These are phyloP conservation scores for Backusella liffmaniae DNA, from an alignment of 192 early-diverging fungal genomes.

Conservation along the genomic window DNA sequence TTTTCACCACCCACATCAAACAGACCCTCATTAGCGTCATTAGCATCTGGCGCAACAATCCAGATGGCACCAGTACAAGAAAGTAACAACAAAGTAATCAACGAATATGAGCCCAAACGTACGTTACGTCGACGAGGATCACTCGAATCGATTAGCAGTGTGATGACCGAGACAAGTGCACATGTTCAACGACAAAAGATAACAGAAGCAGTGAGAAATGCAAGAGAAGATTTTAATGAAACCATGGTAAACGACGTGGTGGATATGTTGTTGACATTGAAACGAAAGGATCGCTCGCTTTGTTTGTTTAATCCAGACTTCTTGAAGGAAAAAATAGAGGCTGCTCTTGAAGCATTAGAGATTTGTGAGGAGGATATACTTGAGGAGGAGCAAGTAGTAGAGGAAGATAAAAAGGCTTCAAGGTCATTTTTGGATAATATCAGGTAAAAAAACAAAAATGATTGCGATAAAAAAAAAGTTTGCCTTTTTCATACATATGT, in stretches of 20 bases:
- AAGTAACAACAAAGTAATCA: slow-evolving; percentile 7
- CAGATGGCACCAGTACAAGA: slow-evolving; percentile 14
- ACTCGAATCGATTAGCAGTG: slow-evolving; percentile 28
- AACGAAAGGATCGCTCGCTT: slow-evolving; percentile 31
- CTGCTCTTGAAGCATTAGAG: slow-evolving; percentile 36
- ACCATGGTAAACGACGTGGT: slow-evolving; percentile 27
- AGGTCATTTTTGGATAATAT: background rate
- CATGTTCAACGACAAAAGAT: slow-evolving; percentile 34
- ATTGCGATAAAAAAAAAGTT: background rate
- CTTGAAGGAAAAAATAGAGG: slow-evolving; percentile 25
- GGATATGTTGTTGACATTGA: slow-evolving; percentile 37
- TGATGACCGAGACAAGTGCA: slow-evolving; percentile 32
- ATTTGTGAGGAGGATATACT: slow-evolving; percentile 14
- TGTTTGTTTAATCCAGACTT: slow-evolving; percentile 40
- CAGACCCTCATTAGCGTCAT: slow-evolving; percentile 20
- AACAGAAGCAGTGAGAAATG: slow-evolving; percentile 25
- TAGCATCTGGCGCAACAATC: slow-evolving; percentile 21
- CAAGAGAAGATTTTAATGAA: slow-evolving; percentile 2
- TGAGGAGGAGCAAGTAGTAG: background rate
- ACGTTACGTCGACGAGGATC: slow-evolving; percentile 22
- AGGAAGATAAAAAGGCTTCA: background rate
- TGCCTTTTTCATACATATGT: background rate
- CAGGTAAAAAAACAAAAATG: background rate
- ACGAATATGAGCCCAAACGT: background rate
- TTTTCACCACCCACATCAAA: slow-evolving; percentile 1